Evolutionary conservation across 495 filamentous ascomycete genomes (phyloP), one percentile per base, ranked within the genome.

Genomic region (Ascodesmis nigricans): DNA sequence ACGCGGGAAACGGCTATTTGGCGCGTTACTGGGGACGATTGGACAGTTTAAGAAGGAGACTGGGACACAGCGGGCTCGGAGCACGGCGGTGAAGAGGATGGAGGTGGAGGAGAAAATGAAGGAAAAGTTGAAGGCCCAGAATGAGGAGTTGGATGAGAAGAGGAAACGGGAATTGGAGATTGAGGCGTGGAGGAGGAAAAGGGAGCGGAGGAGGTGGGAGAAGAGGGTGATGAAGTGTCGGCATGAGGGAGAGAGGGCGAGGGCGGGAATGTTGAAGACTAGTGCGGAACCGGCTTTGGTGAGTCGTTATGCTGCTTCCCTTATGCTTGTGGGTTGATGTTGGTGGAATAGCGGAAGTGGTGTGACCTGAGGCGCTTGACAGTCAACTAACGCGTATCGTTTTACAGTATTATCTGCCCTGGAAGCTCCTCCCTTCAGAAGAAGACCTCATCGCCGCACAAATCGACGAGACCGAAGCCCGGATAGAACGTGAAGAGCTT

Each of bases 81-180:
- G 58, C 20, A 62, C 65, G 48, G 73, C 79, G 46, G 78, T 69
- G 55, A 73, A 72, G 44, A 69, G 84, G 33, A 69, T 67, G 39
- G 84, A 97, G 50, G 84, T 92, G 49, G 83, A 95, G 57, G 73
- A 71, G 49, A 75, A 77, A 49, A 78, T 87, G 53, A 73, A 82
- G 54, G 78, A 78, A 46, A 82, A 80, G 58, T 60, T 75, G 26
- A 72, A 75, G 48, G 58, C 68, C 43, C 75, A 81, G 55, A 71
- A 67, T 45, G 70, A 71, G 43, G 71, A 75, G 53, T 61, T 65
- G 32, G 65, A 75, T 42, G 78, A 81, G 48, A 62, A 66, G 44
- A 69, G 67, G 47, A 69, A 66, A 56, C 61, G 63, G 45, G 64
- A 63, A 44, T 54, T 71, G 20, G 73, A 73, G 35, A 64, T 67